These are phyloP conservation scores for Candida rishiriensis DNA, from an alignment of 805 yeast genomes.

Conservation along the genomic window DNA sequence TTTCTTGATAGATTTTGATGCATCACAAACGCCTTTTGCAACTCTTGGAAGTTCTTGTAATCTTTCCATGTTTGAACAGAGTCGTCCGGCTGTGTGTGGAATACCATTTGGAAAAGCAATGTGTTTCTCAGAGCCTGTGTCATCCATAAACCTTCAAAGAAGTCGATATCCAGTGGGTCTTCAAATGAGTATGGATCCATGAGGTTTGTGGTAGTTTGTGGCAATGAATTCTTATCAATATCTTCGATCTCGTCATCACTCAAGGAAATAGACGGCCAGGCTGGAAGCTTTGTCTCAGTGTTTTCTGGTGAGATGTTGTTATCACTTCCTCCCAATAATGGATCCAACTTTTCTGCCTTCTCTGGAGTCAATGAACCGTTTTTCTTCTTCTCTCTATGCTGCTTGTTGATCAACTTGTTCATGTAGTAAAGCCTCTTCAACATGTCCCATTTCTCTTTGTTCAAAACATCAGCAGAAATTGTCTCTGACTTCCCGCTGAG, in stretches of 20 bases:
- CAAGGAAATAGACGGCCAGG: slow-evolving; percentile 32
- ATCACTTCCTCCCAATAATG: slow-evolving; percentile 9
- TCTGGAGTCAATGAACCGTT: not conserved
- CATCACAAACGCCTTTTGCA: slow-evolving; percentile 50
- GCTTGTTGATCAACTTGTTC: slow-evolving; percentile 57
- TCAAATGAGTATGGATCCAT: slow-evolving; percentile 86
- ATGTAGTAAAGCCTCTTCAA: slow-evolving; percentile 66
- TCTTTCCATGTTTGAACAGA: slow-evolving; percentile 86
- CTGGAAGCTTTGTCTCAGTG: slow-evolving; percentile 28
- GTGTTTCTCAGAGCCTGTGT: slow-evolving; percentile 83
- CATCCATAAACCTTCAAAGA: slow-evolving; percentile 83
- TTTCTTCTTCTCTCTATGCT: slow-evolving; percentile 4
- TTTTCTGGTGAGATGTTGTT: slow-evolving; percentile 15
- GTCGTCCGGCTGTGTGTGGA: slow-evolving; percentile 95
- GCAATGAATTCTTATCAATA: slow-evolving; percentile 33
- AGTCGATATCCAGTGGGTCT: slow-evolving; percentile 81
- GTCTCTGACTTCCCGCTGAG: slow-evolving; percentile 40
- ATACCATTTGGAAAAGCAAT: slow-evolving; percentile 71
- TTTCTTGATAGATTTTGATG: slow-evolving; percentile 20
- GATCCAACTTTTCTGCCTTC: slow-evolving; percentile 2
- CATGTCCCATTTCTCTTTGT: slow-evolving; percentile 64
- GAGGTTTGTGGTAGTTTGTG: slow-evolving; percentile 34
- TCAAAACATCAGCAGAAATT: slow-evolving; percentile 32
- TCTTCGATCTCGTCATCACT: slow-evolving; percentile 39
- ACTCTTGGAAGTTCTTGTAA: slow-evolving; percentile 64